Conservation (phyloP, 257 asterid species). For the Buddleja alternifolia region DNA sequence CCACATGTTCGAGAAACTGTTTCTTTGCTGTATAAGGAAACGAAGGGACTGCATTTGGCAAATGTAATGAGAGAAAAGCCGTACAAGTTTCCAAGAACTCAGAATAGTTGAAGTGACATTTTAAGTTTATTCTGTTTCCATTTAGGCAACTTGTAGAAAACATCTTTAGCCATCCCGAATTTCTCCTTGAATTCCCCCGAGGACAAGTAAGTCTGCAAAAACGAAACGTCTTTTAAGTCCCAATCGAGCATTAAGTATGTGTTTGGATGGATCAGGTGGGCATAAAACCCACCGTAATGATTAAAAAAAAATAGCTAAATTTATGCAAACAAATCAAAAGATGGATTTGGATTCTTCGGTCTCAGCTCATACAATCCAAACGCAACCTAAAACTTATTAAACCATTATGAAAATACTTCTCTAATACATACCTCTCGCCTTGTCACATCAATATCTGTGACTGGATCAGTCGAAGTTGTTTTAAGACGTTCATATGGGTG, state of each 20-base stretch:
- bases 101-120: constrained; percentile 88
- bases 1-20: constrained; percentile 36
- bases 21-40: constrained; percentile 33
- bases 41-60: too few species aligned
- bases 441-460: constrained; percentile 74
- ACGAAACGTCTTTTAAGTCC: too few species aligned
- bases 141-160: constrained; percentile 88
- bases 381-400: too few species aligned
- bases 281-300: too few species aligned
- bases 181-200: constrained; percentile 81
- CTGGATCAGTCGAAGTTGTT: constrained; percentile 70
- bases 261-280: too few species aligned
- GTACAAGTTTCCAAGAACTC: constrained; percentile 39
- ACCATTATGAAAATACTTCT: not conserved
- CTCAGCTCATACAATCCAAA: too few species aligned
- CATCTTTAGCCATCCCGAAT: constrained; percentile 73
- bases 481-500: constrained; percentile 82
- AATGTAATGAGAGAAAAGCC: constrained; percentile 27
- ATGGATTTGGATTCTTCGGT: too few species aligned
- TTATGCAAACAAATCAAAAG: too few species aligned
- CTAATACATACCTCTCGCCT: constrained; percentile 80
- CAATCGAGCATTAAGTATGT: too few species aligned
- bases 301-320: too few species aligned
- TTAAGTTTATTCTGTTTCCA: constrained; percentile 98
- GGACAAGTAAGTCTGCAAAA: constrained; percentile 79